phyloP scores from a whole-genome alignment of 306 rosid species.

The Pterocarpus macrocarpus region DNA sequence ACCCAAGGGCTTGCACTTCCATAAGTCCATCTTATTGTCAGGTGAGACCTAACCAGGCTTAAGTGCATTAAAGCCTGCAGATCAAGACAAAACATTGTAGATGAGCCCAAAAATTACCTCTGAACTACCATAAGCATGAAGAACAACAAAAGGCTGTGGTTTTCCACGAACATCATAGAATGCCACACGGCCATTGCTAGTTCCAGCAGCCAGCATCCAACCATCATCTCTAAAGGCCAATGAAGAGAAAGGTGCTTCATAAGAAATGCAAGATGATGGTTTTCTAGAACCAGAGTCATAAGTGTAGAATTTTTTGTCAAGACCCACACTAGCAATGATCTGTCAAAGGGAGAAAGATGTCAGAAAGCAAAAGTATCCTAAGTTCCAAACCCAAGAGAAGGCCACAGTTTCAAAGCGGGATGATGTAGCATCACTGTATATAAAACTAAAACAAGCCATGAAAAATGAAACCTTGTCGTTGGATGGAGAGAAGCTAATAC shows the following conservation, averaged over 20 bases:
- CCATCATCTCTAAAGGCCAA: conserved; percentile 97
- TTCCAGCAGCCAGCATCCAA: conserved; percentile 95
- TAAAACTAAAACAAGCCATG: conserved; percentile 34
- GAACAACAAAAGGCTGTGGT: conserved; percentile 91
- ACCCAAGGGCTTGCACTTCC: conserved; percentile 16
- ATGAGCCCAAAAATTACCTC: conserved; percentile 52
- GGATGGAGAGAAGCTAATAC: conserved; percentile 95
- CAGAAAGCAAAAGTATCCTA: conserved; percentile 44
- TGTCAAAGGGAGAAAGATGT: conserved; percentile 59
- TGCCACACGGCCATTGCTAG: conserved; percentile 94
- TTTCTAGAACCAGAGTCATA: conserved; percentile 91
- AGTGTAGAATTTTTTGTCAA: conserved; percentile 93
- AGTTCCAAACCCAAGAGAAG: conserved; percentile 34
- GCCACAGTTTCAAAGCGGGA: conserved; percentile 35
- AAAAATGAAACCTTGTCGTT: conserved; percentile 85
- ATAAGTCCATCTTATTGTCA: conserved; percentile 11
- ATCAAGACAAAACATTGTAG: conserved; percentile 25
- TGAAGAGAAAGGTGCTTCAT: conserved; percentile 93
- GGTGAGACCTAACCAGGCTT: conserved; percentile 17
- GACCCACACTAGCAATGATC: conserved; percentile 95
- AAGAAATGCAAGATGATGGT: conserved; percentile 81
- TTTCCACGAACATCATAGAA: conserved; percentile 97
- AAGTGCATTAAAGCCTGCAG: conserved; percentile 29
- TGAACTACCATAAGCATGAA: conserved; percentile 79
- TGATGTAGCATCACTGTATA: conserved; percentile 37